Evolutionary conservation across 495 filamentous ascomycete species (phyloP).

Genomic region (Emericellopsis terricola): DNA sequence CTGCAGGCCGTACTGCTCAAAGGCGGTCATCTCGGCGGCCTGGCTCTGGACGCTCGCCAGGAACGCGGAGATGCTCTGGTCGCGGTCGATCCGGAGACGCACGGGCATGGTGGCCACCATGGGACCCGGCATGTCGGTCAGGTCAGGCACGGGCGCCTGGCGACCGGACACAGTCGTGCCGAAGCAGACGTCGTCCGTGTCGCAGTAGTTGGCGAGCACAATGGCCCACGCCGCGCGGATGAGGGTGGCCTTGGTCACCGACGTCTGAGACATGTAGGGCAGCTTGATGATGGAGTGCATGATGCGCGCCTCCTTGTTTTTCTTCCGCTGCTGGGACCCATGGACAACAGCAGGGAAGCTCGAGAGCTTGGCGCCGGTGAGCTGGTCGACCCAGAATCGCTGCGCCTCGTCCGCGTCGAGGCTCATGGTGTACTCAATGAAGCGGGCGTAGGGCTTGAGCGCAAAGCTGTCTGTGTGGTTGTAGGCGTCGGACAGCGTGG

Average conservation of each 20-base stretch:
- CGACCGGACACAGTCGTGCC: conserved; percentile 32
- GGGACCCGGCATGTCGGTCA: conserved; percentile 32
- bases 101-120: conserved; percentile 41
- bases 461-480: no score
- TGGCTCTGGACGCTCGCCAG: conserved; percentile 15
- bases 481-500: no score
- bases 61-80: conserved; percentile 4
- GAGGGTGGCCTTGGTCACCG: conserved; percentile 19
- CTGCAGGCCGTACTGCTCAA: conserved; percentile 28
- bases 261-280: background rate
- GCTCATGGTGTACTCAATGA: background rate
- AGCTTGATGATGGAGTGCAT: conserved; percentile 2
- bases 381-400: background rate
- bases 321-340: background rate
- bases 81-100: conserved; percentile 11
- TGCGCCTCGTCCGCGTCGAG: background rate
- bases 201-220: conserved; percentile 17
- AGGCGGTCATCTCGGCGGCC: conserved; percentile 16
- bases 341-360: background rate
- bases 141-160: conserved; percentile 21
- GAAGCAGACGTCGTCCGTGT: conserved; percentile 24
- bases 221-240: conserved; percentile 29
- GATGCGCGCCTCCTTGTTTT: conserved; percentile 3
- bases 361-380: background rate
- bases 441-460: background rate